These are phyloP conservation scores for Solanum virginianum DNA, from an alignment of 257 asterid genomes.

Conservation along the genomic window DNA sequence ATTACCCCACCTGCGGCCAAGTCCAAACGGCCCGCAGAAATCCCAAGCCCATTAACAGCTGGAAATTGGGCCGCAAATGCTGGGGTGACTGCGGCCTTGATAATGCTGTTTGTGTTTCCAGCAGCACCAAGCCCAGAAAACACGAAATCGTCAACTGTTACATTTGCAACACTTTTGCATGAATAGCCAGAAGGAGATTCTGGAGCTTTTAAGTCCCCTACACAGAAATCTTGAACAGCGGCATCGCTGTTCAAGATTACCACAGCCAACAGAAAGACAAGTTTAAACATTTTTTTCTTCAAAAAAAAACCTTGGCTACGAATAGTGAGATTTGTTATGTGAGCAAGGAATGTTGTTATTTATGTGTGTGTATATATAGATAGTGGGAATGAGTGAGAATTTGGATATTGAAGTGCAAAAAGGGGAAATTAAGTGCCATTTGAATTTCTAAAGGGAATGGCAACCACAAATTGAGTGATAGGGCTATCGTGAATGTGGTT, in stretches of 20 bases:
- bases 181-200: slow-evolving; percentile 50
- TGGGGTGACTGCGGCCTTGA: slow-evolving; percentile 53
- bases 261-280: slow-evolving; percentile 19
- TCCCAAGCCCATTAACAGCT: slow-evolving; percentile 62
- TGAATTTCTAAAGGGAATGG: background rate
- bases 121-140: slow-evolving; percentile 33
- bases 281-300: slow-evolving; percentile 19
- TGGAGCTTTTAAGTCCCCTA: slow-evolving; percentile 40
- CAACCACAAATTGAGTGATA: background rate
- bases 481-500: background rate
- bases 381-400: background rate
- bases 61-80: slow-evolving; percentile 69
- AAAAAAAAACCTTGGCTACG: background rate
- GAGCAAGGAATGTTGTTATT: background rate
- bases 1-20: slow-evolving; percentile 46
- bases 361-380: background rate
- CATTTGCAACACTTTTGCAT: slow-evolving; percentile 46
- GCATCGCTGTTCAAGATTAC: slow-evolving; percentile 23
- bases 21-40: slow-evolving; percentile 58
- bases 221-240: slow-evolving; percentile 56
- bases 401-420: background rate
- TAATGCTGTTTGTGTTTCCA: slow-evolving; percentile 61
- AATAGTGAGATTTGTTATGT: background rate
- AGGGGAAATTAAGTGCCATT: background rate
- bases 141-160: slow-evolving; percentile 36